phyloP scores from a whole-genome alignment of 148 eudicot genomes.

The Fagopyrum homotropicum region DNA sequence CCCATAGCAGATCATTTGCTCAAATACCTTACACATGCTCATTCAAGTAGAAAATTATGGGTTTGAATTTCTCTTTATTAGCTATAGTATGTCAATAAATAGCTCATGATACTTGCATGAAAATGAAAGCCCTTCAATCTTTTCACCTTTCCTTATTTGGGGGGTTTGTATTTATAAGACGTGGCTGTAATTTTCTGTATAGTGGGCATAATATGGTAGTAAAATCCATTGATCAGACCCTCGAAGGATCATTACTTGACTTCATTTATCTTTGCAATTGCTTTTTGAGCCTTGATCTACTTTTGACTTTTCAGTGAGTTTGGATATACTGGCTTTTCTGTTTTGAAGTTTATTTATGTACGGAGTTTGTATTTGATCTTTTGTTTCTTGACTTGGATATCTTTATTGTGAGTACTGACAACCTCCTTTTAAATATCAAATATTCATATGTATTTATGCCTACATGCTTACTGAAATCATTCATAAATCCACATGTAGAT shows the following conservation, averaged over 20 bases:
- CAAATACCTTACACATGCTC: not conserved
- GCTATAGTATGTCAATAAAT: not conserved
- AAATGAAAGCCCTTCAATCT: constrained; percentile 31
- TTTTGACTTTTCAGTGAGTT: not conserved
- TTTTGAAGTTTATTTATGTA: not conserved
- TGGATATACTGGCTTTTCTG: not conserved
- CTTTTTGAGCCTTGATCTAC: not conserved
- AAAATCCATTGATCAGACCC: constrained; percentile 3
- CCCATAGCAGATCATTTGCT: not conserved
- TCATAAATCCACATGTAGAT: too few relatives aligned
- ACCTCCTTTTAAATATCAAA: not conserved
- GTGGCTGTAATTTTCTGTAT: not conserved
- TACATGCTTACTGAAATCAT: too few relatives aligned
- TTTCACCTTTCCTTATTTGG: not conserved
- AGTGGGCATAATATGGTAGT: not conserved
- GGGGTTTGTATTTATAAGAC: too few relatives aligned
- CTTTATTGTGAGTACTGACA: not conserved
- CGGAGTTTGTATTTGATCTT: not conserved
- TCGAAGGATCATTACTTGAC: not conserved
- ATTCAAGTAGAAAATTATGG: not conserved
- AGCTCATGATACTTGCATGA: not conserved
- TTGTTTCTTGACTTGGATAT: not conserved
- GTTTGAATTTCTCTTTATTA: not conserved
- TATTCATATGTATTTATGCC: not conserved
- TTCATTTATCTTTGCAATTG: not conserved